A percentile compares a stretch with the other conserved stretches of the same genome.
Evolutionary conservation across 2,329 filamentous ascomycete species (phyloP).

Genomic region (Graphilbum ipis-grandicollis): DNA sequence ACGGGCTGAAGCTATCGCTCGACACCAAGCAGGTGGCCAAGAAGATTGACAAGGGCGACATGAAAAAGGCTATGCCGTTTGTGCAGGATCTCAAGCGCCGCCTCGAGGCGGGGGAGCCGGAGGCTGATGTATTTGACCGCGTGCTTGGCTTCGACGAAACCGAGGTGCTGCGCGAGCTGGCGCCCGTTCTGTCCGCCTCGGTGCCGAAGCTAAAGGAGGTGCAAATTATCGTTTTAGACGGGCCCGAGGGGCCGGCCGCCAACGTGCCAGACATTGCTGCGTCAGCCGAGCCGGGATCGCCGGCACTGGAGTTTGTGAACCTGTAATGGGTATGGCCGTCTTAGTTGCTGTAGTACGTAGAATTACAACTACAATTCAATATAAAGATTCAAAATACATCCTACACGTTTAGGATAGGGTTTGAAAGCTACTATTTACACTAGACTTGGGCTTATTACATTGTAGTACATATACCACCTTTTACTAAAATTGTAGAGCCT

Average conservation of each 20-base stretch:
- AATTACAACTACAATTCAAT: no score
- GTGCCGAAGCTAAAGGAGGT: slow-evolving; percentile 34
- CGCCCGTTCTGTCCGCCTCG: slow-evolving; percentile 60
- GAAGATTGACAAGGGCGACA: slow-evolving; percentile 67
- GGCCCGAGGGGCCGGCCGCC: background rate
- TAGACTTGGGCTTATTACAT: no score
- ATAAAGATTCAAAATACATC: no score
- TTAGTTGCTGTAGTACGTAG: no score
- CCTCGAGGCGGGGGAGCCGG: slow-evolving; percentile 51
- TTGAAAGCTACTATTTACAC: no score
- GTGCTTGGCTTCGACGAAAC: slow-evolving; percentile 80
- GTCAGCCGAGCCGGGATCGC: background rate
- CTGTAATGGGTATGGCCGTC: no score
- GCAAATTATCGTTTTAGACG: slow-evolving; percentile 36
- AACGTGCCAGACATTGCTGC: background rate
- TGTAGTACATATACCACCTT: no score
- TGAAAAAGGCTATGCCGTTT: slow-evolving; percentile 98
- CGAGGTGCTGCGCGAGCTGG: slow-evolving; percentile 58
- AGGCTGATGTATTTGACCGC: slow-evolving; percentile 57
- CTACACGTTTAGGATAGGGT: no score
- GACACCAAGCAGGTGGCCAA: slow-evolving; percentile 71
- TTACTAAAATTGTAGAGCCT: no score
- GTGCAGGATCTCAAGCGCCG: slow-evolving; percentile 75
- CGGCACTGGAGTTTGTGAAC: background rate
- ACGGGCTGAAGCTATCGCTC: slow-evolving; percentile 7